Base-by-base conservation (phyloP, 306 rosid species). In the Coriaria nepalensis region DNA sequence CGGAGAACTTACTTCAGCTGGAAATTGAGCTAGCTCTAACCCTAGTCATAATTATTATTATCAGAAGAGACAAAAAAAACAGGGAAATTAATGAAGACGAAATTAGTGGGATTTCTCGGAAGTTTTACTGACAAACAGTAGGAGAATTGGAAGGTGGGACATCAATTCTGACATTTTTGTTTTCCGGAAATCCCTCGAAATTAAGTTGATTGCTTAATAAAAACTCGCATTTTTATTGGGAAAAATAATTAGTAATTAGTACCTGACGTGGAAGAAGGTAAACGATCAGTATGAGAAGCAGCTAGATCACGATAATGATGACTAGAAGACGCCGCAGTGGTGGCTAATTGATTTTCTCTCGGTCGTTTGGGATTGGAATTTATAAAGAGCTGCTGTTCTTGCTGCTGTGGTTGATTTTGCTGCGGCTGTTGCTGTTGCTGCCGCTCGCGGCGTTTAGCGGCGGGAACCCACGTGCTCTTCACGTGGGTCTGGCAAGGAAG, bases 401-500 rank as follows among this genome's bases (percentile, higher is more conserved):
- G 42, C 8, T 43, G 15, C 6, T 61, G 71, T 4, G 67, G 71
- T 0, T 78, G 71, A 0, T 69, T 69, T 8, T 76, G 65, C 2
- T 50, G 60, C 10, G 55, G 69, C 6, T 68, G 82, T 0, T 73
- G 82, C 40, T 75, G 93, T 13, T 86, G 83, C 13, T 75, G 98
- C 9, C 96, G 71, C 57, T 85, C 87, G 2, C 98, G 87, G 68
- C 98, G 92, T 51, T 77, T 92, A 2, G 98, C 78, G 0, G 94
- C 98, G 0, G 98, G 98, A 38, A 92, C 94, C 98, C 98, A 92
- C 50, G 98, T 92, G 74, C 98, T 92, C 76, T 73, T 92, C 12
- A 92, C 80, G 71, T 92, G 98, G 10, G 98, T 90, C 33, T 71
- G 83, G 50, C 98, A 90, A 52, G 68, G 94, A 72, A 81, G 71